Evolutionary conservation across 371 early-diverging fungal species (phyloP), one percentile per base, ranked within the genome.

Genomic region (Dentiscutata heterogama): DNA sequence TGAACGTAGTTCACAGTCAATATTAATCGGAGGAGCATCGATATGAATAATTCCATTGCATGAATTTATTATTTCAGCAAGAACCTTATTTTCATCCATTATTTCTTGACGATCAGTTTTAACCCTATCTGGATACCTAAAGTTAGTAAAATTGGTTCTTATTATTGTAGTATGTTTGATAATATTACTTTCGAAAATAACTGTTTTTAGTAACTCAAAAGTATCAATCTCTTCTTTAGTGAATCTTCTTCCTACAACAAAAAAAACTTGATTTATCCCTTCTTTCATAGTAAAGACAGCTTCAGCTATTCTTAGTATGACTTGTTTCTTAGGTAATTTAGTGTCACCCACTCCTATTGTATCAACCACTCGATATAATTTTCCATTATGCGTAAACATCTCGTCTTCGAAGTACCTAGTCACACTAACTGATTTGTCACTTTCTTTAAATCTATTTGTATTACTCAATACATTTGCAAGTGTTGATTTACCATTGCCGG

Each of bases 21-120:
- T 8, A 5, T 42, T 8, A 42, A 31, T 39, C 2, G 68, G 10
- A 20, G 68, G 68, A 42, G 58, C 56, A 22, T 77, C 61, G 7
- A 77, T 35, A 61, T 77, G 46, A 35, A 77, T 46, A 39, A 77
- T n/a, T 4, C 39, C 27, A 20, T 39, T 63, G 16, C 77, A 77
- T n/a, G 77, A 77, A 16, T 77, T 25, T n/a, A 77, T 27, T 22
- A 77, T 35, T 46, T 77, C 61, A 16, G 25, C 20, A 16, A 42
- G 42, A 42, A 42, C 2, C 10, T 42, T 61, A 46, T 20, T 77
- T 61, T 61, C 22, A 8, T 20, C 35, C 35, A 31, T 11, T 25
- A 73, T 8, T 14, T 50, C 22, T 25, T 54, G 22, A 20, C 8
- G 20, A 73, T 73, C 73, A 22, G 10, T 27, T 42, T 73, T 18